Evolutionary conservation across 768 basidiomycete species (phyloP).

Genomic region (Boletus sp.): DNA sequence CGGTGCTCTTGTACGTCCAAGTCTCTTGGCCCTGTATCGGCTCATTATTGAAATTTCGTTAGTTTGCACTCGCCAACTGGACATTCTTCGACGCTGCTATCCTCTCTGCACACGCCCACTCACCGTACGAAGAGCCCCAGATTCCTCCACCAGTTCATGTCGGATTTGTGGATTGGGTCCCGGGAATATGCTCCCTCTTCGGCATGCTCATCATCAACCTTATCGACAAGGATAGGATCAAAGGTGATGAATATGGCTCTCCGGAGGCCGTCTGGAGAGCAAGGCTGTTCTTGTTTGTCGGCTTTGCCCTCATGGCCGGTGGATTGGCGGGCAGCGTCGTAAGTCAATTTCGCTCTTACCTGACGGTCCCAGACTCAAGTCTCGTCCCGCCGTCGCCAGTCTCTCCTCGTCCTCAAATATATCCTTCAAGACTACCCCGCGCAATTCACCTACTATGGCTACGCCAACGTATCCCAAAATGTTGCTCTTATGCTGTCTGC

Average conservation of each 20-base stretch:
- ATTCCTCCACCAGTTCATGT: conserved; percentile 77
- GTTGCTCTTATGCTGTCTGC: conserved; percentile 81
- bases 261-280: conserved; percentile 89
- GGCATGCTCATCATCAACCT: conserved; percentile 92
- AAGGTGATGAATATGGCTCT: conserved; percentile 80
- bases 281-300: conserved; percentile 86
- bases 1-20: conserved; percentile 79
- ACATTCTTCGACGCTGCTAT: conserved; percentile 92
- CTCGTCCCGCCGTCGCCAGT: conserved; percentile 43
- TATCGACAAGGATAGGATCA: conserved; percentile 90
- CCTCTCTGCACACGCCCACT: conserved; percentile 80
- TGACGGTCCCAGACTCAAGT: not conserved
- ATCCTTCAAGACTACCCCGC: conserved; percentile 68
- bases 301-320: conserved; percentile 97
- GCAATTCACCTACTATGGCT: conserved; percentile 86
- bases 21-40: not conserved
- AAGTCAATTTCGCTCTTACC: conserved; percentile 33
- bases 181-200: conserved; percentile 87
- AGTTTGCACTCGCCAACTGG: conserved; percentile 97
- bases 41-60: not conserved
- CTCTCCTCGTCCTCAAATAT: conserved; percentile 89
- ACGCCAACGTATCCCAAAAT: conserved; percentile 95
- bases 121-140: conserved; percentile 70
- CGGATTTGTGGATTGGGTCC: conserved; percentile 95
- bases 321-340: conserved; percentile 97